phyloP scores from a whole-genome alignment of 2,329 filamentous ascomycete genomes.

The Uncinocarpus reesii region DNA sequence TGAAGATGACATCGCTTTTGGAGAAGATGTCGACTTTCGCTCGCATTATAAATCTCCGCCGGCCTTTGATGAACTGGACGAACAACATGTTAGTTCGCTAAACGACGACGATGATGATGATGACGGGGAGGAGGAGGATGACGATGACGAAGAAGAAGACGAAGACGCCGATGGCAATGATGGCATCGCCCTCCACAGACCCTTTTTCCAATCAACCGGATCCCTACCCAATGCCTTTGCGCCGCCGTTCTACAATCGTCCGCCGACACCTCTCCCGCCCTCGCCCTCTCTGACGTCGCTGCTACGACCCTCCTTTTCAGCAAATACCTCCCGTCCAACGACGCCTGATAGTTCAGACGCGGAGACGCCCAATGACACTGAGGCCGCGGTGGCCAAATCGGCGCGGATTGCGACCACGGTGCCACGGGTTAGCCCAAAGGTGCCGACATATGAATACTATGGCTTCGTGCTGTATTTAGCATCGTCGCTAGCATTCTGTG shows the following conservation, averaged over 20 bases:
- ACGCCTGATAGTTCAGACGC: slow-evolving; percentile 88
- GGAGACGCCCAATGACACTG: slow-evolving; percentile 55
- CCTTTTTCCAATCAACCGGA: slow-evolving; percentile 33
- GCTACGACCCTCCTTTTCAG: slow-evolving; percentile 58
- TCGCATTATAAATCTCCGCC: slow-evolving; percentile 30
- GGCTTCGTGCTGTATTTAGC: slow-evolving; percentile 95
- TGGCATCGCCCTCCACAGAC: slow-evolving; percentile 26
- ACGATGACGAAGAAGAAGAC: slow-evolving; percentile 16
- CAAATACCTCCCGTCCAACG: slow-evolving; percentile 70
- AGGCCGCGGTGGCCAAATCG: slow-evolving; percentile 50
- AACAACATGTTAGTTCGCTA: neutral
- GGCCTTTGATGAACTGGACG: slow-evolving; percentile 5
- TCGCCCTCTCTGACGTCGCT: slow-evolving; percentile 88
- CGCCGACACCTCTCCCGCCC: slow-evolving; percentile 86
- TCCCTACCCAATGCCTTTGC: slow-evolving; percentile 45
- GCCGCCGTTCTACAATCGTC: slow-evolving; percentile 92
- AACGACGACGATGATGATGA: slow-evolving; percentile 16
- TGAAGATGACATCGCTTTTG: slow-evolving; percentile 18
- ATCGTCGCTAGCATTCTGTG: slow-evolving; percentile 67
- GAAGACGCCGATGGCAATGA: slow-evolving; percentile 22
- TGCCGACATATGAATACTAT: slow-evolving; percentile 99
- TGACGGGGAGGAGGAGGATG: slow-evolving; percentile 16
- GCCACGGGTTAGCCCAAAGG: slow-evolving; percentile 76
- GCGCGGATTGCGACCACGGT: slow-evolving; percentile 53
- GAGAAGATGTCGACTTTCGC: slow-evolving; percentile 37